Percentiles rank a stretch among this genome's conserved stretches.
Evolutionary conservation across 2,329 filamentous ascomycete genomes (phyloP).

Genomic region (Chlorencoelia australis): DNA sequence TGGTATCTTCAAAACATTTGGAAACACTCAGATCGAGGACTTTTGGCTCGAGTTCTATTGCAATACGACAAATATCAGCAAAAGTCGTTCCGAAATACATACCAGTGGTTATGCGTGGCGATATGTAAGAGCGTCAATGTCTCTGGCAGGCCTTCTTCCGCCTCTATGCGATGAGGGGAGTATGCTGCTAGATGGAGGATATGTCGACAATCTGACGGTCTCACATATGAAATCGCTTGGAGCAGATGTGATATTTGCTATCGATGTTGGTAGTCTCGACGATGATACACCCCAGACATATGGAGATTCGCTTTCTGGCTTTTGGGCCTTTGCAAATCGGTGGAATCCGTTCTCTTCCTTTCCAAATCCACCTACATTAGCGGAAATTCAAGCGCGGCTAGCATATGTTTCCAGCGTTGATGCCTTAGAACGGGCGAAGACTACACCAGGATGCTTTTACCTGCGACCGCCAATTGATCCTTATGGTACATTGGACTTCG

Average conservation of each 20-base stretch:
- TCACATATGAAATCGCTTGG: constrained; percentile 94
- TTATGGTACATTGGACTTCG: constrained; percentile 92
- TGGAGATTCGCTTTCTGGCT: constrained; percentile 85
- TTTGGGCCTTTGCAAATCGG: constrained; percentile 90
- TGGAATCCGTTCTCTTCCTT: constrained; percentile 91
- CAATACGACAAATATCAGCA: constrained; percentile 98
- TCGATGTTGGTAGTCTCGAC: constrained; percentile 88
- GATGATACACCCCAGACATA: constrained; percentile 87
- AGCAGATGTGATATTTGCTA: constrained; percentile 86
- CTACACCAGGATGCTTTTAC: constrained; percentile 81
- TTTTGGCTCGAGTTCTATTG: constrained; percentile 99
- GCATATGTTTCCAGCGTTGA: constrained; percentile 95
- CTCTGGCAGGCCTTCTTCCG: constrained; percentile 80
- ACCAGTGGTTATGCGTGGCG: constrained; percentile 96
- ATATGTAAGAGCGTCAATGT: constrained; percentile 95
- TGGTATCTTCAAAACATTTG: constrained; percentile 97
- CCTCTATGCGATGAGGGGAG: constrained; percentile 93
- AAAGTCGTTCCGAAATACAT: constrained; percentile 83
- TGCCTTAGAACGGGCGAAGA: constrained; percentile 87
- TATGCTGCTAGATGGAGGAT: constrained; percentile 93
- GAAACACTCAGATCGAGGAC: constrained; percentile 93
- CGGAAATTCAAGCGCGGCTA: constrained; percentile 88
- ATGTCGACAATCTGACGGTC: constrained; percentile 94
- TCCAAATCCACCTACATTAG: constrained; percentile 87
- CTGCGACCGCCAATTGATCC: constrained; percentile 91